These are phyloP conservation scores for Amanita molliuscula DNA, from an alignment of 768 basidiomycete genomes.

Conservation along the genomic window DNA sequence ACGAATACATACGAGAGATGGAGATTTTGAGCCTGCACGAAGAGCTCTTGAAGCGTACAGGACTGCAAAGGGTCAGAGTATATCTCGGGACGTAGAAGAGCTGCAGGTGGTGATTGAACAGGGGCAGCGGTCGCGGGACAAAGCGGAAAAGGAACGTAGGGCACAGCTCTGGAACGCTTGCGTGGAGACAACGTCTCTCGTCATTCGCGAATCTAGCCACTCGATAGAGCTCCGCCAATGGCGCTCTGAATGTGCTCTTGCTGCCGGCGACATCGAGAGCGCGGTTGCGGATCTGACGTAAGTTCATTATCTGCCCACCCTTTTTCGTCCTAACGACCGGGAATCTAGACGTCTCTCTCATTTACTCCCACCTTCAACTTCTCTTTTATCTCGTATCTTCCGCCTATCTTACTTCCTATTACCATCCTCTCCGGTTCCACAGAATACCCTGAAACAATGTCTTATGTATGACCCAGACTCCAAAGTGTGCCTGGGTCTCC, in stretches of 20 bases:
- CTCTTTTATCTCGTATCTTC: constrained; percentile 63
- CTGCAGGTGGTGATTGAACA: constrained; percentile 48
- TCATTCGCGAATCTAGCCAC: constrained; percentile 64
- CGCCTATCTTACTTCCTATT: constrained; percentile 77
- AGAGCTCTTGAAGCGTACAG: constrained; percentile 48
- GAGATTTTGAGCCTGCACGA: constrained; percentile 56
- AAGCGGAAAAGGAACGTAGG: constrained; percentile 51
- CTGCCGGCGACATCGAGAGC: constrained; percentile 72
- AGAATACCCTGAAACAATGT: constrained; percentile 82
- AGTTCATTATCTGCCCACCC: constrained; percentile 14
- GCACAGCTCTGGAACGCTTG: constrained; percentile 75
- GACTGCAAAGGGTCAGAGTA: constrained; percentile 33
- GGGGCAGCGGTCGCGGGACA: constrained; percentile 48
- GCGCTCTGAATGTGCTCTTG: constrained; percentile 70
- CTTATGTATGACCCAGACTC: constrained; percentile 93
- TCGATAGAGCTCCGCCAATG: constrained; percentile 56
- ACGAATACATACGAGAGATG: constrained; percentile 74
- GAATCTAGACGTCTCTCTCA: constrained; percentile 60
- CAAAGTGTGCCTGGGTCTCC: constrained; percentile 64
- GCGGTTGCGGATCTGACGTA: constrained; percentile 79
- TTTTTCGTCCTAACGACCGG: background rate
- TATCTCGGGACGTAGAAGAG: constrained; percentile 31
- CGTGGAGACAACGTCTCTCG: constrained; percentile 62
- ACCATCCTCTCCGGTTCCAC: constrained; percentile 48
- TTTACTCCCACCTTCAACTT: constrained; percentile 58